These are phyloP conservation scores for Nicotiana knightiana DNA, from an alignment of 257 asterid species.

Conservation along the genomic window DNA sequence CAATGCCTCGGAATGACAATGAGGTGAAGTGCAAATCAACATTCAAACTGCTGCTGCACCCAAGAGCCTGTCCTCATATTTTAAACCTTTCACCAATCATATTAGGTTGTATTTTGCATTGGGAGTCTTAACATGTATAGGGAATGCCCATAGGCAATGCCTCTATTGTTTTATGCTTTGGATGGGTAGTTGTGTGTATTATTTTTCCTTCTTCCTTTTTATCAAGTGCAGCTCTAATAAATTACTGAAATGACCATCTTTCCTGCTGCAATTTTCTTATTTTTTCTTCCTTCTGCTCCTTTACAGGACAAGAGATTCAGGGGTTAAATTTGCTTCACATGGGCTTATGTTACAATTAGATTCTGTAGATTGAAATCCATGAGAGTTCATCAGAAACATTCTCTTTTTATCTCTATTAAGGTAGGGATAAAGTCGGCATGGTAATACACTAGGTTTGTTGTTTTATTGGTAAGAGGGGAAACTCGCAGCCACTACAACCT, in stretches of 20 bases:
- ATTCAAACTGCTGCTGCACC: not conserved
- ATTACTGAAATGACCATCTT: not conserved
- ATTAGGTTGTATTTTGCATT: not conserved
- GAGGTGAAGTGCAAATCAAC: not conserved
- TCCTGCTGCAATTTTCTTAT: too few relatives aligned
- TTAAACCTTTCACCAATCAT: not conserved
- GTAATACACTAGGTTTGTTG: too few relatives aligned
- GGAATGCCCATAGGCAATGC: not conserved
- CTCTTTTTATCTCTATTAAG: too few relatives aligned
- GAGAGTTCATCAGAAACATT: too few relatives aligned
- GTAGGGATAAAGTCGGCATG: too few relatives aligned
- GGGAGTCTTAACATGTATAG: not conserved
- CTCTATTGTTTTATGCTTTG: not conserved
- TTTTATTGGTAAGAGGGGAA: too few relatives aligned
- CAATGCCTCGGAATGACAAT: not conserved
- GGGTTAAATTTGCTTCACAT: too few relatives aligned
- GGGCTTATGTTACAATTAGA: too few relatives aligned
- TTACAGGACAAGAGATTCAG: too few relatives aligned
- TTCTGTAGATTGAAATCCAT: too few relatives aligned
- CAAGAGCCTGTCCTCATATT: not conserved
- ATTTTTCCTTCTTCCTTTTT: not conserved
- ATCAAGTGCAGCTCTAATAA: not conserved
- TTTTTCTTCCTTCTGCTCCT: too few relatives aligned
- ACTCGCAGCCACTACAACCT: too few relatives aligned
- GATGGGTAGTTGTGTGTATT: not conserved